These are phyloP conservation scores for Fraxinus platypoda DNA, from an alignment of 305 asterid species.

Conservation along the genomic window DNA sequence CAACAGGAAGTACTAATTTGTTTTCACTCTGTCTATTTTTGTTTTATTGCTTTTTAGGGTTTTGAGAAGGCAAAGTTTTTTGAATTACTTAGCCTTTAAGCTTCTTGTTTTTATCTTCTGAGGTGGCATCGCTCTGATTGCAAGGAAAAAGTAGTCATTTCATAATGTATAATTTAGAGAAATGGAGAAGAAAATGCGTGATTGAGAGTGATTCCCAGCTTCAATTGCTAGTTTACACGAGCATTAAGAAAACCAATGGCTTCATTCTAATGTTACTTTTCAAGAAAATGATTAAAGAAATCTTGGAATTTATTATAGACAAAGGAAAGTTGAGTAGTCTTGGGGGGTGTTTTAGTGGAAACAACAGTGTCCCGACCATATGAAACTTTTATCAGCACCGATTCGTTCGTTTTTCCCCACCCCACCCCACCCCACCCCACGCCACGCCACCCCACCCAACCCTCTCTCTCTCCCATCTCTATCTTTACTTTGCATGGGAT, in stretches of 20 bases:
- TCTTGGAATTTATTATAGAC: background rate
- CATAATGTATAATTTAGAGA: background rate
- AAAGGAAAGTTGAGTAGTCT: conserved; percentile 27
- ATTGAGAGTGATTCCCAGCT: conserved; percentile 17
- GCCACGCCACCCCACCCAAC: background rate
- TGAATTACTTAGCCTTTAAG: conserved; percentile 78
- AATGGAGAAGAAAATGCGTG: conserved; percentile 20
- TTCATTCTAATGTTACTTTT: conserved; percentile 23
- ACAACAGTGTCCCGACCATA: conserved; percentile 50
- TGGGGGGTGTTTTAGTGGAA: conserved; percentile 30
- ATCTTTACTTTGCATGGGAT: conserved; percentile 41
- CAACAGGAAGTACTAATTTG: conserved; percentile 48
- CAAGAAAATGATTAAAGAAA: background rate
- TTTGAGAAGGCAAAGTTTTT: conserved; percentile 37
- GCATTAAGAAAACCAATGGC: conserved; percentile 37
- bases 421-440: conserved; percentile 13
- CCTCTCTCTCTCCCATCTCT: conserved; percentile 18
- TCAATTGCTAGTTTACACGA: conserved; percentile 29
- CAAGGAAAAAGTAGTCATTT: conserved; percentile 40
- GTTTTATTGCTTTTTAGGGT: conserved; percentile 78
- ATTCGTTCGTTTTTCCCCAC: conserved; percentile 29
- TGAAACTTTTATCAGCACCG: conserved; percentile 36
- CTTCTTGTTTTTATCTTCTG: conserved; percentile 32
- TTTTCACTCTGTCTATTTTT: conserved; percentile 60
- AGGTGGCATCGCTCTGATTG: conserved; percentile 32